Evolutionary conservation across 176 grass and related monocot species (phyloP).

Genomic region (Eragrostis nindensis): DNA sequence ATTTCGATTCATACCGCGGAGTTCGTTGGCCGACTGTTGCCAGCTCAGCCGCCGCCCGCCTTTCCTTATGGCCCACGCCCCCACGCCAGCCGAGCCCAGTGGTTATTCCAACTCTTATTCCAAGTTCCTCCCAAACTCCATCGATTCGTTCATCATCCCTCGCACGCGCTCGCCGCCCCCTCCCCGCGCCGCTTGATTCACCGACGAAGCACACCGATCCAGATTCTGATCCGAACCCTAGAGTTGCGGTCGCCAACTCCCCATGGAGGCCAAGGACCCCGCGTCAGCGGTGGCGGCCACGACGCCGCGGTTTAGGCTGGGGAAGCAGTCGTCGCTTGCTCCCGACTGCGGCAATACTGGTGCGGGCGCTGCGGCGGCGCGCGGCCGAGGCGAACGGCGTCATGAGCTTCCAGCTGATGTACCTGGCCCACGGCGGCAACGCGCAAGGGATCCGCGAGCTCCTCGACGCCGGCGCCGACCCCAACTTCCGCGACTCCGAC

Average conservation of each 20-base stretch:
- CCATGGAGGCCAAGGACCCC: conserved; percentile 54
- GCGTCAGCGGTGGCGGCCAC: not conserved
- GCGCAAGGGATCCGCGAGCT: conserved; percentile 72
- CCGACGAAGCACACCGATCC: not conserved
- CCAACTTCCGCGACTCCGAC: conserved; percentile 91
- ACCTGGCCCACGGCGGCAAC: conserved; percentile 76
- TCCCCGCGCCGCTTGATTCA: not conserved
- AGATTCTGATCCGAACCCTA: not conserved
- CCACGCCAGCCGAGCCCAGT: not conserved
- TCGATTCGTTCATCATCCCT: not conserved
- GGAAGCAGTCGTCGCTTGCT: conserved; percentile 89
- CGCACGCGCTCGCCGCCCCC: not conserved
- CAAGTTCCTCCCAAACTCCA: conserved; percentile 40
- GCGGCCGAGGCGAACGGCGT: conserved; percentile 38
- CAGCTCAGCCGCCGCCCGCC: conserved; percentile 40
- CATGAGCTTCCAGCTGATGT: conserved; percentile 80
- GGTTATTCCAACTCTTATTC: not conserved
- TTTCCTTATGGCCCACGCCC: not conserved
- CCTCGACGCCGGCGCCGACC: conserved; percentile 61
- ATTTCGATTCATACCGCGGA: not conserved
- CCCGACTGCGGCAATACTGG: conserved; percentile 27
- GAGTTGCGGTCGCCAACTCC: not conserved
- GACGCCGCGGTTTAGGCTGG: conserved; percentile 61
- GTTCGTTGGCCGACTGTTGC: conserved; percentile 19
- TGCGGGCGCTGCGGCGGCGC: conserved; percentile 2